A percentile compares a stretch with the other conserved stretches of the same genome.
Evolutionary conservation across 2,329 filamentous ascomycete species (phyloP).

Genomic region (Cladophialophora immunda): DNA sequence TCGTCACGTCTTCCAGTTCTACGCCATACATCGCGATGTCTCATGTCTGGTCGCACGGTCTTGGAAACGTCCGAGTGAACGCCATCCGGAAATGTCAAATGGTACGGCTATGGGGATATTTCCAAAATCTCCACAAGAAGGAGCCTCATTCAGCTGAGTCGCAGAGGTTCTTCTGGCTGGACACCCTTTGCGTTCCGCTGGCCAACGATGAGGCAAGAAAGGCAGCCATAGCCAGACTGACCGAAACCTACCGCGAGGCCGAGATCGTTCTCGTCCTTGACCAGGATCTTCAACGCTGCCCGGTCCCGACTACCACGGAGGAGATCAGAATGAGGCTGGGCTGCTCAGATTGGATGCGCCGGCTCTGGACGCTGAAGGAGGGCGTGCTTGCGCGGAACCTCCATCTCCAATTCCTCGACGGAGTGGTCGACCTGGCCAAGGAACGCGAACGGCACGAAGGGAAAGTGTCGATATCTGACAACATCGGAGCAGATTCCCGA

Average conservation of each 20-base stretch:
- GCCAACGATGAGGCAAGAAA: background rate
- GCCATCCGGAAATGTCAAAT: background rate
- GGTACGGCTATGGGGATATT: background rate
- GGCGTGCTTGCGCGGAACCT: slow-evolving; percentile 3
- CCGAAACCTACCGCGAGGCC: background rate
- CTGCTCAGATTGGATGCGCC: background rate
- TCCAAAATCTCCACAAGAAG: background rate
- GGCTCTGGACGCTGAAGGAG: slow-evolving; percentile 9
- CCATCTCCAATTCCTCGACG: slow-evolving; percentile 4
- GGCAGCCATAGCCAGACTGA: background rate
- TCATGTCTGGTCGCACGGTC: slow-evolving; percentile 6
- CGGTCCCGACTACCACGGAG: background rate
- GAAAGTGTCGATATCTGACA: too few relatives aligned
- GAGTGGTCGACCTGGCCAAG: background rate
- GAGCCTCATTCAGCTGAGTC: background rate
- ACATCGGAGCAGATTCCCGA: too few relatives aligned
- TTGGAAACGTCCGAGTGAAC: background rate
- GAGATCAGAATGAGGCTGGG: background rate
- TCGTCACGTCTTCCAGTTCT: too few relatives aligned
- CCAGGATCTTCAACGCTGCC: background rate
- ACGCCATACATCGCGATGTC: slow-evolving; percentile 9
- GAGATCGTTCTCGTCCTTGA: background rate
- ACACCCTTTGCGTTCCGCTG: slow-evolving; percentile 11
- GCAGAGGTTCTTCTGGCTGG: background rate
- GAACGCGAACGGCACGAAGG: too few relatives aligned